Base-by-base conservation (phyloP, 805 yeast genomes). In the Phaffomyces opuntiae region DNA sequence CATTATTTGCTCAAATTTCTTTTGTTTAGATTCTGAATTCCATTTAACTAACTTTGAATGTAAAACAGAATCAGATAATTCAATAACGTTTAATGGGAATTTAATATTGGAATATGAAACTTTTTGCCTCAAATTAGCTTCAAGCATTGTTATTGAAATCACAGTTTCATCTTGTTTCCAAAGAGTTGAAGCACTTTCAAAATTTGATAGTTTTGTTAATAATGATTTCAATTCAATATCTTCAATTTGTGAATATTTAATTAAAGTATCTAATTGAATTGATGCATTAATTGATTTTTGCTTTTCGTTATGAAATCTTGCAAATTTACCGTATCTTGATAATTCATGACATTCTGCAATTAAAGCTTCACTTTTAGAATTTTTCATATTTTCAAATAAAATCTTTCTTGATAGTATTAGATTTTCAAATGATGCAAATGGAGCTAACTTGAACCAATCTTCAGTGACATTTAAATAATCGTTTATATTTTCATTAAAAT, bases 1-100 rank as follows among this genome's bases (percentile, higher is more conserved):
- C 74, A 81, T 72, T 1, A 90, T 78, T 3, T 65, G 65, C 1
- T 74, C 68, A 0, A 88, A 77, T 11, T 81, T 69, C 47, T 83
- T 95, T 49, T 81, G 82, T 34, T 84, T 73, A 0, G 95, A 83
- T 40, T 73, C 76, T 0, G 87, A 73, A 33, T 79, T 64, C 96
- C 96, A 89, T 40, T 75, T 71, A 0, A 81, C 81, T 36, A 84
- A 53, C 7, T 61, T 53, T 12, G 72, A 71, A 52, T 53, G 76
- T 51, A 63, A 36, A 11, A 54, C 49, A 9, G 64, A 59, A 7
- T 51, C 45, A 0, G 62, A 51, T 3, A 63, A 43, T 1, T 46
- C 47, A 7, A 60, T 14, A 2, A 24, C 11, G 17, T 47, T 17
- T 1, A 49, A 17, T 9, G 49, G 53, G 19, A 53, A 31, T 2